phyloP scores from a whole-genome alignment of 2,329 filamentous ascomycete species.

The Xylariomycetidae sp. region DNA sequence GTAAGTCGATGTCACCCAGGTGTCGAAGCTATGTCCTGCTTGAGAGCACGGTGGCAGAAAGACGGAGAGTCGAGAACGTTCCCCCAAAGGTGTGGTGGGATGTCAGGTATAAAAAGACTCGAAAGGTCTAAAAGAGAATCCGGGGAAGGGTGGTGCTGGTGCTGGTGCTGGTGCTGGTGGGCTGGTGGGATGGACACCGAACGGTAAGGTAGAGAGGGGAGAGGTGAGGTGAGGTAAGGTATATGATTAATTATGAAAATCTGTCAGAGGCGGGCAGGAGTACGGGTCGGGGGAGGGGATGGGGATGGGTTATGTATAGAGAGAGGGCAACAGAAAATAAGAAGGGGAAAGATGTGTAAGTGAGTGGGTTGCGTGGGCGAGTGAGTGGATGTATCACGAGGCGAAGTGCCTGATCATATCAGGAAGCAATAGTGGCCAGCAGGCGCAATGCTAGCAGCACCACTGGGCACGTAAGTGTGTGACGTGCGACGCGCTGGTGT shows the following conservation, averaged over 20 bases:
- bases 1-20: conserved; percentile 1
- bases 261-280: no score
- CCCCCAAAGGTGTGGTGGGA: conserved; percentile 1
- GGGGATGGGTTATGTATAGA: conserved; percentile 23
- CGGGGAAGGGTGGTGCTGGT: no score
- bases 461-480: conserved; percentile 21
- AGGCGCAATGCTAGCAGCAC: conserved; percentile 17
- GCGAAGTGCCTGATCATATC: conserved; percentile 25
- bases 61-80: conserved; percentile 2
- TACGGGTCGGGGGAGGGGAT: conserved; percentile 10
- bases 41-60: no score
- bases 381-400: conserved; percentile 25
- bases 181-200: no score
- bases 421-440: conserved; percentile 17
- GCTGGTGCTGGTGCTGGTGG: no score
- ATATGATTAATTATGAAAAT: no score
- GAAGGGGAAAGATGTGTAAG: conserved; percentile 10
- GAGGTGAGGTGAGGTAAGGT: no score
- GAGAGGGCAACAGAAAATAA: conserved; percentile 8
- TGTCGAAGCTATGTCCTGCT: conserved; percentile 4
- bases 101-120: conserved; percentile 7
- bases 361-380: conserved; percentile 8
- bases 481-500: conserved; percentile 25
- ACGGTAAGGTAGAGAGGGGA: no score
- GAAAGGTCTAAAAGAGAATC: conserved; percentile 19